Base-by-base conservation (phyloP, 78 protist species). In the Dictyostelium brefeldianum region DNA sequence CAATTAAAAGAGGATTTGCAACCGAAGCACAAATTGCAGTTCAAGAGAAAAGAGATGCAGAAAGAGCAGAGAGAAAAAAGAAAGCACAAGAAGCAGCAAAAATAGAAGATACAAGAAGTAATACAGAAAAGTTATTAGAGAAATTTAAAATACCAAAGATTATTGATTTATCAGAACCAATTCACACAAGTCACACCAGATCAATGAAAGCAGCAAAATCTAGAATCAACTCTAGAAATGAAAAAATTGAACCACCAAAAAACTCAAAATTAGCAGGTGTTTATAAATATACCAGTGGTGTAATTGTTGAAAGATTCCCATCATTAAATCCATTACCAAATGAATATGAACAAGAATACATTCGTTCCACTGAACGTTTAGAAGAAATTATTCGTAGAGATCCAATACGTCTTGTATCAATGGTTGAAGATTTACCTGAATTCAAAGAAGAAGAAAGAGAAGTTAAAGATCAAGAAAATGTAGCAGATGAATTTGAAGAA, bases 271-370 rank as follows among this genome's bases (percentile, higher is more conserved):
- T 47, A 56, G 65, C 6, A 64, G 92, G 51, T 9, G 18, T 47
- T 18, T 87, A 43, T 57, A 87, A 64, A 59, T 46, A 46, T 56
- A 53, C 81, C 3, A 41, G 83, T 4, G 22, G 78, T 10, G 78
- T 87, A 12, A 87, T 87, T 50, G 65, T 87, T 56, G 92, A 87
- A 64, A 79, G 92, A 46, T 87, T 87, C 79, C 92, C 92, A 59
- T 75, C 92, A 77, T 54, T 87, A 9, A 22, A 14, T 8, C 92
- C 92, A 57, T 43, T 53, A 12, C 92, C 92, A 54, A 87, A 56
- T 12, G 92, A 87, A 54, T 77, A 77, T 31, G 92, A 87, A 65
- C 57, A 87, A 50, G 27, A 46, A n/a, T 64, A 75, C 17, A 22
- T 53, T 17, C 70, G 77, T 2, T 27, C 78, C 0, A 5, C 15